A percentile compares a stretch with the other conserved stretches of the same genome.
Evolutionary conservation across 2,329 filamentous ascomycete genomes (phyloP).

Genomic region (Daldinia sp.): DNA sequence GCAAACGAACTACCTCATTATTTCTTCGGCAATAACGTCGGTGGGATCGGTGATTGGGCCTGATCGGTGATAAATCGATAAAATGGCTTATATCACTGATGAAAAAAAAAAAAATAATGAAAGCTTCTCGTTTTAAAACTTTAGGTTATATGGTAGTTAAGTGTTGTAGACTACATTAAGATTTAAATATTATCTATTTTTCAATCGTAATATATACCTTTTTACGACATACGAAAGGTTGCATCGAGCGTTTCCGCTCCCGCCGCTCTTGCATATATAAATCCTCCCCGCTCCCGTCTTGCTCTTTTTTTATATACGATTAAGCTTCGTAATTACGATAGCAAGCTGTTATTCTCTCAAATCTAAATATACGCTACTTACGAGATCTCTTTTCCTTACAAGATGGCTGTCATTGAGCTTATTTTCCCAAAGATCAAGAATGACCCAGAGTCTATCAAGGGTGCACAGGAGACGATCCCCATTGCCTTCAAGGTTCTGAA

Average conservation of each 20-base stretch:
- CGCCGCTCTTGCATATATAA: slow-evolving; percentile 7
- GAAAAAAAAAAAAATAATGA: background rate
- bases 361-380: background rate
- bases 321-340: background rate
- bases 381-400: background rate
- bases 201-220: background rate
- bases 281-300: background rate
- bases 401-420: slow-evolving; percentile 40
- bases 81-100: background rate
- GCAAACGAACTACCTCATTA: background rate
- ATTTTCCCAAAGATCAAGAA: slow-evolving; percentile 37
- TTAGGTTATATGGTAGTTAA: background rate
- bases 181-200: background rate
- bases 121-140: background rate
- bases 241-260: background rate
- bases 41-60: background rate
- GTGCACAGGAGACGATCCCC: slow-evolving; percentile 6
- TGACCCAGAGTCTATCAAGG: slow-evolving; percentile 26
- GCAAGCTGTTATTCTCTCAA: background rate
- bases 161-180: background rate
- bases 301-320: background rate
- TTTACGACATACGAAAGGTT: background rate
- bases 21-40: background rate
- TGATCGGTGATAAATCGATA: slow-evolving; percentile 1
- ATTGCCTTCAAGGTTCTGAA: slow-evolving; percentile 21